Evolutionary conservation across 2,329 filamentous ascomycete species (phyloP).

Genomic region (Claviceps sorghi): DNA sequence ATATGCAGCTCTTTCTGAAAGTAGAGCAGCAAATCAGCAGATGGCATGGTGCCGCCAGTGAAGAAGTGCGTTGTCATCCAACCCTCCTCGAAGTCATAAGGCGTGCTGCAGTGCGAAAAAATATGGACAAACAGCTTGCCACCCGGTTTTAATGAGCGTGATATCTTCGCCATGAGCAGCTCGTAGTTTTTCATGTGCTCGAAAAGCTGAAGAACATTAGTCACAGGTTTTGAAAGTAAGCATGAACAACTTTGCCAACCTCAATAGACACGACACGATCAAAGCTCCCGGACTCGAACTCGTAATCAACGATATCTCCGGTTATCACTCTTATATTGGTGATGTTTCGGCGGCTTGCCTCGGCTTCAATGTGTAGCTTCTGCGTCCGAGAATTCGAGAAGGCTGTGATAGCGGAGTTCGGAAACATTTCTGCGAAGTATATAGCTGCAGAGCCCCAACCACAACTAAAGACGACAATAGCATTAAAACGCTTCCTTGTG

Average conservation of each 20-base stretch:
- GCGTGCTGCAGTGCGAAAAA: conserved; percentile 48
- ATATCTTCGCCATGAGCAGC: conserved; percentile 48
- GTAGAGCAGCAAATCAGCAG: conserved; percentile 49
- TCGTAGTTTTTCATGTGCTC: conserved; percentile 70
- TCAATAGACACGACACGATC: conserved; percentile 55
- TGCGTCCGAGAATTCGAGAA: conserved; percentile 59
- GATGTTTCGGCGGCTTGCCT: conserved; percentile 40
- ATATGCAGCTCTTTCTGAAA: conserved; percentile 50
- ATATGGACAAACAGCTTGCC: conserved; percentile 59
- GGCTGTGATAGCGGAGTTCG: conserved; percentile 45
- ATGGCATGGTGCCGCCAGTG: conserved; percentile 58
- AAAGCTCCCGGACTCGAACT: conserved; percentile 42
- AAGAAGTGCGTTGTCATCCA: conserved; percentile 68
- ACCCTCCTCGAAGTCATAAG: conserved; percentile 56
- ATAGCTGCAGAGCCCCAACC: conserved; percentile 54
- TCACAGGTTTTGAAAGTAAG: not conserved
- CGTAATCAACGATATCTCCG: conserved; percentile 50
- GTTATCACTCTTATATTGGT: conserved; percentile 50
- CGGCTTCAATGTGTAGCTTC: conserved; percentile 49
- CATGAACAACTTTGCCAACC: conserved; percentile 12
- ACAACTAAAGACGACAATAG: conserved; percentile 28
- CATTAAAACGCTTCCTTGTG: not conserved
- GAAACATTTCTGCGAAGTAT: conserved; percentile 51
- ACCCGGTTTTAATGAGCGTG: conserved; percentile 40
- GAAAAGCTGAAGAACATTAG: conserved; percentile 36